Percentiles rank a stretch among this genome's conserved stretches.
These are phyloP conservation scores for Parmelia sp. DNA, from an alignment of 495 filamentous ascomycete species.

Conservation along the genomic window DNA sequence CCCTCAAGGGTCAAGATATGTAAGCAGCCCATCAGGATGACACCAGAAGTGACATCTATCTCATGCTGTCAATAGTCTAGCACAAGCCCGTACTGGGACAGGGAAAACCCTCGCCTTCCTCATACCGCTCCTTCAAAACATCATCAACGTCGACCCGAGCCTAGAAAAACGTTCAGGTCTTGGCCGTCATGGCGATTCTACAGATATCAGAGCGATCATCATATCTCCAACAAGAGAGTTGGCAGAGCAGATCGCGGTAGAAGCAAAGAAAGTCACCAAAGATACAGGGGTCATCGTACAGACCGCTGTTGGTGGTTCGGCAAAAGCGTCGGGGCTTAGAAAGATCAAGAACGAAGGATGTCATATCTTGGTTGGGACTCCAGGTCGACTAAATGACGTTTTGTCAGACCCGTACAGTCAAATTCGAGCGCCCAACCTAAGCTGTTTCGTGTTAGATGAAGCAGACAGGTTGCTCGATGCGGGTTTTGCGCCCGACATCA, in stretches of 20 bases:
- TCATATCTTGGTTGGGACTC: slow-evolving; percentile 85
- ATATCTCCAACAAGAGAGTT: slow-evolving; percentile 93
- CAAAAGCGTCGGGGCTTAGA: slow-evolving; percentile 56
- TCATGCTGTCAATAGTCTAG: slow-evolving; percentile 53
- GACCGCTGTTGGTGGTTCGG: slow-evolving; percentile 81
- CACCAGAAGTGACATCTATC: slow-evolving; percentile 15
- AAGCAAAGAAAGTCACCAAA: slow-evolving; percentile 63
- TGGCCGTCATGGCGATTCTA: slow-evolving; percentile 34
- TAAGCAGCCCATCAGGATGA: slow-evolving; percentile 40
- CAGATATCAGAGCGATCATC: slow-evolving; percentile 81
- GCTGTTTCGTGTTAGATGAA: slow-evolving; percentile 85
- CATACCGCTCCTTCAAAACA: slow-evolving; percentile 65
- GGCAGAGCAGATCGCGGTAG: slow-evolving; percentile 85
- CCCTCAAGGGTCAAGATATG: slow-evolving; percentile 74
- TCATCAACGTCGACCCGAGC: slow-evolving; percentile 53
- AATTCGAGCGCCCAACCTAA: slow-evolving; percentile 66
- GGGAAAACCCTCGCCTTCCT: slow-evolving; percentile 85
- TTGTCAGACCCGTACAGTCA: slow-evolving; percentile 59
- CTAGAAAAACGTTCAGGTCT: slow-evolving; percentile 35
- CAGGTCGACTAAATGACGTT: slow-evolving; percentile 81
- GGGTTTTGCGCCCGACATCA: slow-evolving; percentile 77
- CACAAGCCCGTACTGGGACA: slow-evolving; percentile 82
- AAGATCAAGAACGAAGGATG: slow-evolving; percentile 68
- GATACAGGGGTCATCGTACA: slow-evolving; percentile 71
- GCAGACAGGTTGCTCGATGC: slow-evolving; percentile 87